Evolutionary conservation across 1,284 basidiomycete species (phyloP), one percentile per base, ranked within the genome.

Genomic region (Pseudozyma flocculosa): DNA sequence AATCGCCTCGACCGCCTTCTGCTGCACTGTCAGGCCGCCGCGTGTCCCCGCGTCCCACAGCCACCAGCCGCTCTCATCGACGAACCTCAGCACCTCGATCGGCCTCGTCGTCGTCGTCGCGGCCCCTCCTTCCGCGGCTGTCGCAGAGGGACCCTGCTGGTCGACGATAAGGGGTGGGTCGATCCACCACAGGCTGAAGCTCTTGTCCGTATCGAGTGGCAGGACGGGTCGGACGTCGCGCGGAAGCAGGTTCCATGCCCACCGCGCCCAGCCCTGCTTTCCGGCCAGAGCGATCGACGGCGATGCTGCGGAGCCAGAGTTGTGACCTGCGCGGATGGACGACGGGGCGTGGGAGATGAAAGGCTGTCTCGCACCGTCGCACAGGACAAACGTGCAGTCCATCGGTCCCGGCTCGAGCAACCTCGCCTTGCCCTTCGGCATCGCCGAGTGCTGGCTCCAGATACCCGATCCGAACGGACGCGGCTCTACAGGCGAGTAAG

Each of bases 181-280:
- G 30, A 61, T 42, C 71, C 71, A 73, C 29, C 43, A 54, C n/a
- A 73, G 34, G 36, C 58, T 61, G 48, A 73, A 73, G 34, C 51
- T 57, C 40, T 73, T 70, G 29, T 49, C 49, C 4, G 63, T 54
- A 44, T 73, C 71, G 32, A 70, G 40, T 17, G 63, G 45, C 0
- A 73, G 43, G 8, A 50, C 43, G 0, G 71, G 66, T 7, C 71
- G 67, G 14, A 73, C 19, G 3, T 60, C 48, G 2, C 52, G 41
- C 11, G 70, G 71, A n/a, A 73, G 43, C n/a, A 61, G 49, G 7
- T 44, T 55, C 50, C 59, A 70, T 4, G 56, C 59, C 71, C 71
- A 72, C 22, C 61, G 45, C 11, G 68, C 51, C 71, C 71, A 73
- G 43, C 62, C 48, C 19, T 52, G 54, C 17, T 17, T 39, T 40